Evolutionary conservation across 73 alveolate genomes (phyloP), one percentile per base, ranked within the genome.

Genomic region (Paramecium pentaurelia): DNA sequence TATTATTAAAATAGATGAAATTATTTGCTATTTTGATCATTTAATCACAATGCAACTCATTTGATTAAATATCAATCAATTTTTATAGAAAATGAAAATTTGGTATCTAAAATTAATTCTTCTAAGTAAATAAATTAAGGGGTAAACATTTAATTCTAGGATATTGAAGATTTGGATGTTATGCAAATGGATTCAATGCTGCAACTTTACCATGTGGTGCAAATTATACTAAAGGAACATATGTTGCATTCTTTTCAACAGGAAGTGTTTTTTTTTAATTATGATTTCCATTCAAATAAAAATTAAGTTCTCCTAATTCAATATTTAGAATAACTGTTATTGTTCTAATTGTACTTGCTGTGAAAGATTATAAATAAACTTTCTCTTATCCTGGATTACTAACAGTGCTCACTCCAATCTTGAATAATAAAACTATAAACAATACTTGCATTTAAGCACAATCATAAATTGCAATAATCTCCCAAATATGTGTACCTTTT

Each of bases 401-500:
- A 44, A 80, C 34, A 8, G 47, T 36, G 2, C 75, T 80, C 25
- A 80, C 75, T 80, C 77, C 71, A 80, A 45, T 80, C 91, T 80
- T 27, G 27, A 45, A 27, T 75, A 4, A 12, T 45, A 20, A 18
- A 22, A 22, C 25, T 22, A 7, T 6, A 44, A 80, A 45, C 0
- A 18, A 3, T 80, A 40, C 71, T 45, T 80, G 88, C 60, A 75
- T 75, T 28, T 42, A 36, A 38, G 12, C 20, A 27, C 71, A 80
- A 49, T 80, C 91, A 20, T 80, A 44, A 11, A 49, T 25, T 80
- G 91, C 91, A 20, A 80, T 80, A 42, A 80, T 11, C 45, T 80
- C 91, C 91, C 91, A 80, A n/a, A 80, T 44, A 25, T 80, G 91
- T 27, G 58, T 45, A 7, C 91, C 91, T 10, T 22, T 47, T 16